Conservation (phyloP, 768 basidiomycete species). For the Austroboletus eburneus region DNA sequence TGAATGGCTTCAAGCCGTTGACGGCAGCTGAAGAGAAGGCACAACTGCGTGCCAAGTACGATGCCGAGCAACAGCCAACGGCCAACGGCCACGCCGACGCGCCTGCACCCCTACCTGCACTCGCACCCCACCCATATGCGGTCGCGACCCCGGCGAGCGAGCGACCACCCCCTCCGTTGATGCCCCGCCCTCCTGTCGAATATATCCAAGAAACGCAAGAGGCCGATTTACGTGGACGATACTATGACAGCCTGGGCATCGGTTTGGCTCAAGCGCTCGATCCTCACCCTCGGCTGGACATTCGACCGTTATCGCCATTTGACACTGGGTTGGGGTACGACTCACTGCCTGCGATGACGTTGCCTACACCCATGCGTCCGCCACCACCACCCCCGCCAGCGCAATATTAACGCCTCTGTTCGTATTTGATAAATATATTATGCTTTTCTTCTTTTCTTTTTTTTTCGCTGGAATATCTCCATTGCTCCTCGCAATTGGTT, state of each 20-base stretch:
- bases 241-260: slow-evolving; percentile 23
- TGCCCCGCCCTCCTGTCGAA: slow-evolving; percentile 72
- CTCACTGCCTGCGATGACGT: neutral
- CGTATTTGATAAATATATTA: slow-evolving; percentile 21
- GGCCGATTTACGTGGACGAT: slow-evolving; percentile 58
- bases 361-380: slow-evolving; percentile 3
- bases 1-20: slow-evolving; percentile 33
- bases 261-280: slow-evolving; percentile 32
- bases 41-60: slow-evolving; percentile 58
- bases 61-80: slow-evolving; percentile 43
- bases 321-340: slow-evolving; percentile 27
- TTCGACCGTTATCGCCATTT: slow-evolving; percentile 50
- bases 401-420: slow-evolving; percentile 9
- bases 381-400: slow-evolving; percentile 11
- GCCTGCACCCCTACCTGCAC: neutral
- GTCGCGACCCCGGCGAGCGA: slow-evolving; percentile 8
- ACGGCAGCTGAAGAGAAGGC: slow-evolving; percentile 83
- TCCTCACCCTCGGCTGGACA: slow-evolving; percentile 31
- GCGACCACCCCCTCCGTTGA: slow-evolving; percentile 60
- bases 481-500: neutral
- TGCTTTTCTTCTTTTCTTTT: neutral
- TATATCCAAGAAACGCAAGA: slow-evolving; percentile 82
- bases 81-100: slow-evolving; percentile 22
- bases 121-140: slow-evolving; percentile 19
- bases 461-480: slow-evolving; percentile 5